phyloP scores from a whole-genome alignment of 306 rosid genomes.

The Amphicarpaea edgeworthii region DNA sequence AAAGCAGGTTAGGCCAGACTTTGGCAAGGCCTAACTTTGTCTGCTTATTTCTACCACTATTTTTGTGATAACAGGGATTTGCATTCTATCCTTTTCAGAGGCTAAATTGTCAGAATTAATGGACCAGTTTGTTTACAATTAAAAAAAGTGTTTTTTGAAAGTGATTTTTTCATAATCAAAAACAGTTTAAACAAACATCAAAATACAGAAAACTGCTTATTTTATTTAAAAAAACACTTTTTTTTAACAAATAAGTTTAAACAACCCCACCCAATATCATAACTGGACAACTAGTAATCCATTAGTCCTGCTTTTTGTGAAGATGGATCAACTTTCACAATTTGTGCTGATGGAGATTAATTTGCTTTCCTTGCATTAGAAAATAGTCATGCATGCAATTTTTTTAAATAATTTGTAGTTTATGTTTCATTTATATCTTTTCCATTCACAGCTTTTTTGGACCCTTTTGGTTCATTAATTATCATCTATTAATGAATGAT shows the following conservation, averaged over 20 bases:
- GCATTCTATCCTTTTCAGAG: neutral
- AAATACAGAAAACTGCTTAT: no score
- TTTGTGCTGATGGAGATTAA: neutral
- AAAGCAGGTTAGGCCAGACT: neutral
- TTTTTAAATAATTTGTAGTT: neutral
- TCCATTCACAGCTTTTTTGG: neutral
- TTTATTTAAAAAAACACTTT: no score
- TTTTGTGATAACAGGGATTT: neutral
- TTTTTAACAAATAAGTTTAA: no score
- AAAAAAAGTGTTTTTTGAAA: no score
- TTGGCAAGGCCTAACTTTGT: neutral
- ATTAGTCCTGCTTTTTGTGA: neutral
- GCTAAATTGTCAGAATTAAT: neutral
- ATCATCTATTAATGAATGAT: neutral
- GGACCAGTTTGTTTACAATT: no score
- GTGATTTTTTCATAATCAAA: no score
- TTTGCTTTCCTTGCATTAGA: no score
- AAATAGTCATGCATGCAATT: neutral
- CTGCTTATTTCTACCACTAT: neutral
- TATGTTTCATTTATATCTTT: neutral
- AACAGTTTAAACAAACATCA: no score
- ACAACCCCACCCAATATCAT: no score
- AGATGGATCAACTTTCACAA: neutral
- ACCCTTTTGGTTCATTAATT: neutral
- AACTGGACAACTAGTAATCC: neutral